Evolutionary conservation across 768 basidiomycete species (phyloP).

Genomic region (Russula virescens): DNA sequence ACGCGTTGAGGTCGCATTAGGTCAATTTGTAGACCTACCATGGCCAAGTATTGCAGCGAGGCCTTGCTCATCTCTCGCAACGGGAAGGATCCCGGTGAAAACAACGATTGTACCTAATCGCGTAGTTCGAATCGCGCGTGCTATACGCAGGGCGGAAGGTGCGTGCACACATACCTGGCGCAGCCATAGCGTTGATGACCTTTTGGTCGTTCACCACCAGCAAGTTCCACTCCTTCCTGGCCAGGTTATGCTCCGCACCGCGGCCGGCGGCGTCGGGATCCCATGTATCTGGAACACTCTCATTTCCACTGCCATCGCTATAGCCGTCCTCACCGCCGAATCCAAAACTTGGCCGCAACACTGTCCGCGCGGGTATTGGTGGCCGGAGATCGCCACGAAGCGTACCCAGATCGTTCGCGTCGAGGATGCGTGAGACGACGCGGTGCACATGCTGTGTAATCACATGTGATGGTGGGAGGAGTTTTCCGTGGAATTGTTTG

Average conservation of each 20-base stretch:
- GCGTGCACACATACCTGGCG: slow-evolving; percentile 45
- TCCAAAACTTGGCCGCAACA: slow-evolving; percentile 26
- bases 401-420: slow-evolving; percentile 64
- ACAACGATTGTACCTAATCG: slow-evolving; percentile 69
- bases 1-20: background rate
- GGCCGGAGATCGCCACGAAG: slow-evolving; percentile 35
- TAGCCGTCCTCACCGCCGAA: background rate
- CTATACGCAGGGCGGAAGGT: background rate
- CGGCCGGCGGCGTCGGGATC: slow-evolving; percentile 27
- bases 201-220: slow-evolving; percentile 70
- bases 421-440: slow-evolving; percentile 63
- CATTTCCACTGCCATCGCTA: background rate
- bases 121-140: background rate
- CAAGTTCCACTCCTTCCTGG: slow-evolving; percentile 53
- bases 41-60: slow-evolving; percentile 82
- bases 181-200: slow-evolving; percentile 72
- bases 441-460: slow-evolving; percentile 60
- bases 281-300: slow-evolving; percentile 11
- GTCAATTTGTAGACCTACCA: slow-evolving; percentile 40
- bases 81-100: slow-evolving; percentile 82
- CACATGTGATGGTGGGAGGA: slow-evolving; percentile 65
- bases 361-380: slow-evolving; percentile 23
- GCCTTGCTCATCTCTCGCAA: slow-evolving; percentile 72
- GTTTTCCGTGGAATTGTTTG: slow-evolving; percentile 43
- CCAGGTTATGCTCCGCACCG: background rate